Base-by-base conservation (phyloP, 2,329 filamentous ascomycete genomes). In the Cryphonectria nitschkei region DNA sequence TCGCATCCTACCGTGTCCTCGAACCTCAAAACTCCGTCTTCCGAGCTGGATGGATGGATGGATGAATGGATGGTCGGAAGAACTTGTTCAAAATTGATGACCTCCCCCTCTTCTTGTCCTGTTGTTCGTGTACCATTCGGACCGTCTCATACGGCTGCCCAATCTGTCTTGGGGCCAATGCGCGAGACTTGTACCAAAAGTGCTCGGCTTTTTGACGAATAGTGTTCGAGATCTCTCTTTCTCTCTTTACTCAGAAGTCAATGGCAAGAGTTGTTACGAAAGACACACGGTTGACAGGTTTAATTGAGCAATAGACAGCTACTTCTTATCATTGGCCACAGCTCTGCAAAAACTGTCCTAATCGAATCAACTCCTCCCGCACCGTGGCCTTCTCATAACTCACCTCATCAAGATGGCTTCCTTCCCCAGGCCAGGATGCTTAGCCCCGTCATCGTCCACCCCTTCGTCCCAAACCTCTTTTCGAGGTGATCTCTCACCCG, bases 361-460 rank as follows among this genome's bases (percentile, higher is more conserved):
- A 14, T 29, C 5, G 32, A 6, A 1, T 26, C 32, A 13, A 26
- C 13, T 7, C 43, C 26, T 46, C 34, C 9, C 22, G 7, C 46
- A n/a, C 50, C 22, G 61, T 56, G 22, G 43, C n/a, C 37, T 34
- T 29, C 29, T 39, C 29, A n/a, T 29, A 16, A 19, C 16, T 16
- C 9, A 37, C 39, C 29, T 61, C 39, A 41, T 5, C 11, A 8
- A 8, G 54, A 58, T 26, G 75, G 72, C 64, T 75, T 73, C 32
- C 71, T 73, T 2, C 73, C 76, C 46, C 68, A 76, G 4, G 76
- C 76, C 70, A 78, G 68, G 64, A 81, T 73, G 11, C 75, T 72
- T 9, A 76, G 75, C 79, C 80, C 82, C 14, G 74, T 76, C 54
- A 79, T 19, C 63, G 82, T 77, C 81, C 81, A 83, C 1, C 78